phyloP scores from a whole-genome alignment of 1,139 yeast species.

The Saccharomyces hybrid region DNA sequence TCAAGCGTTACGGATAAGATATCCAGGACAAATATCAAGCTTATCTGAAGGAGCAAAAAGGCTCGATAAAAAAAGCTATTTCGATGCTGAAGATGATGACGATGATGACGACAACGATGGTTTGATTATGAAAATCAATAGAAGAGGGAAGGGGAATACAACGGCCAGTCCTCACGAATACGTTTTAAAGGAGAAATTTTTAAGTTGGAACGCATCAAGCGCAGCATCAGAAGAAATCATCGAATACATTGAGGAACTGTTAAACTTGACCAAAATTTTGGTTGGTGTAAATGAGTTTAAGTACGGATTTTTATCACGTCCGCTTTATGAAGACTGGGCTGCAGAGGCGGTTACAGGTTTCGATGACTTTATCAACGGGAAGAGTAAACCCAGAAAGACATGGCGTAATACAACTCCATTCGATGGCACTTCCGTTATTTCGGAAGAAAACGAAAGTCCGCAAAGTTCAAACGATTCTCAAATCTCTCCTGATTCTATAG shows the following conservation, averaged over 20 bases:
- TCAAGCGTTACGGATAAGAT: slow-evolving; percentile 28
- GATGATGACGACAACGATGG: slow-evolving; percentile 6
- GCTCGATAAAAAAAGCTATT: slow-evolving; percentile 11
- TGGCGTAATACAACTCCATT: background rate
- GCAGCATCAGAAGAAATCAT: slow-evolving; percentile 44
- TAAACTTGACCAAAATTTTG: slow-evolving; percentile 36
- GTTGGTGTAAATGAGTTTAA: slow-evolving; percentile 44
- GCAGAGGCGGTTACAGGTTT: slow-evolving; percentile 34
- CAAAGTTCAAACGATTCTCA: slow-evolving; percentile 2
- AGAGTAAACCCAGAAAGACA: slow-evolving; percentile 1
- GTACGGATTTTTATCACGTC: slow-evolving; percentile 43
- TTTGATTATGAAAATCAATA: slow-evolving; percentile 2
- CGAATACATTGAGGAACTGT: slow-evolving; percentile 42
- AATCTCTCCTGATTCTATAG: slow-evolving; percentile 7
- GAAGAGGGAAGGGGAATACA: slow-evolving; percentile 1
- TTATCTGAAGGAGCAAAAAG: background rate
- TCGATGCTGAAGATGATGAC: slow-evolving; percentile 9
- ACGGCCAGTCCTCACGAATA: slow-evolving; percentile 21
- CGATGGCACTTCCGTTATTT: slow-evolving; percentile 9
- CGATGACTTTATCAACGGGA: slow-evolving; percentile 23
- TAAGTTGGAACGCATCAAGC: slow-evolving; percentile 46
- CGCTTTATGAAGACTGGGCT: slow-evolving; percentile 40
- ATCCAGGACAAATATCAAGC: slow-evolving; percentile 5
- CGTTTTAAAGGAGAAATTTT: slow-evolving; percentile 35
- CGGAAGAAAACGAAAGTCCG: slow-evolving; percentile 1